Conservation (phyloP, 2,329 filamentous ascomycete species). For the Pseudogymnoascus sp. region DNA sequence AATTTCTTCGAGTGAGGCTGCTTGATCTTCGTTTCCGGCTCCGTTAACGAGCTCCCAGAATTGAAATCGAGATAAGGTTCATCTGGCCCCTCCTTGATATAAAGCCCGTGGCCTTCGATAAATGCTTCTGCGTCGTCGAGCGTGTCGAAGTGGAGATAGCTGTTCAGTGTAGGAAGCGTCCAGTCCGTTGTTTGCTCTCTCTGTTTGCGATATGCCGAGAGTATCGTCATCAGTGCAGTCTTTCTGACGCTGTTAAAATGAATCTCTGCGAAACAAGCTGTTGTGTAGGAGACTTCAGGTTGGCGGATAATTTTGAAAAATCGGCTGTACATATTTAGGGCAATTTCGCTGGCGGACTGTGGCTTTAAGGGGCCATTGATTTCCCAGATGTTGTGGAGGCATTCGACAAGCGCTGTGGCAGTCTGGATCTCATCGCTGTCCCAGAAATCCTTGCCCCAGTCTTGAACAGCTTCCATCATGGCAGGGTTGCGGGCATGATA, state of each 20-base stretch:
- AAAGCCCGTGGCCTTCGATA: constrained; percentile 50
- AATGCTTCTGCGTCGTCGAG: constrained; percentile 60
- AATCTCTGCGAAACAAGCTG: constrained; percentile 64
- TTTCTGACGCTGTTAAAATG: constrained; percentile 57
- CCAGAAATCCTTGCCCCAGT: constrained; percentile 51
- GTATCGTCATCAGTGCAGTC: constrained; percentile 48
- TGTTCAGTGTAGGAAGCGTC: constrained; percentile 48
- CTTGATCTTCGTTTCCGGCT: constrained; percentile 42
- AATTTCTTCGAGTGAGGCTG: constrained; percentile 50
- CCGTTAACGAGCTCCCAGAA: constrained; percentile 18
- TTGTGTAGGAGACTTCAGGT: constrained; percentile 55
- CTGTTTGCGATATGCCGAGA: constrained; percentile 48
- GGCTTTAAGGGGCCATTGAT: constrained; percentile 51
- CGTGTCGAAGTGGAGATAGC: constrained; percentile 59
- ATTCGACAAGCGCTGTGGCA: constrained; percentile 53
- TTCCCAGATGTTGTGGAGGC: constrained; percentile 51
- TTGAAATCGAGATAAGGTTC: constrained; percentile 29
- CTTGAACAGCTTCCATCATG: constrained; percentile 45
- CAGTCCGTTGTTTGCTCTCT: constrained; percentile 53
- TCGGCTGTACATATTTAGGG: constrained; percentile 43
- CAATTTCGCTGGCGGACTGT: constrained; percentile 29
- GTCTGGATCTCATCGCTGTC: constrained; percentile 53
- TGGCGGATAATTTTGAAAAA: constrained; percentile 56
- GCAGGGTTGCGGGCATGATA: constrained; percentile 54
- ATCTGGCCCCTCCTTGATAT: constrained; percentile 39